Percentiles rank a stretch among this genome's conserved stretches.
Evolutionary conservation across 2,329 filamentous ascomycete genomes (phyloP).

Genomic region (Emergomyces africanus): DNA sequence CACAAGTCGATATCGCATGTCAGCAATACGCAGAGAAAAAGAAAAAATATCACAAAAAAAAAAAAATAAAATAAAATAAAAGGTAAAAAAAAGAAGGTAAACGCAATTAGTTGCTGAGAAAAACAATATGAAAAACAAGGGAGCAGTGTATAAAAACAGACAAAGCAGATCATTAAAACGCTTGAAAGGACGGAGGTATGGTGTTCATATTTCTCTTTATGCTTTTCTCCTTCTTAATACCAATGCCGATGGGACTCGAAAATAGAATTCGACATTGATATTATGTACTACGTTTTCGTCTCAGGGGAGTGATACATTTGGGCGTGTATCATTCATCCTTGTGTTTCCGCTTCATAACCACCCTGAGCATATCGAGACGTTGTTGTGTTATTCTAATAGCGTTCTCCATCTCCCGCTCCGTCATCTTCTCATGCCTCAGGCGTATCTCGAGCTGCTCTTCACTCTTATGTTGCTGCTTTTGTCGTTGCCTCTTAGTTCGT

Average conservation of each 20-base stretch:
- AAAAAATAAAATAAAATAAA: background rate
- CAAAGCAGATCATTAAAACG: background rate
- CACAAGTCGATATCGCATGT: background rate
- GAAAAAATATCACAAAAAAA: background rate
- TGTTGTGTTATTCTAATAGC: slow-evolving; percentile 80
- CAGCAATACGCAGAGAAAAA: background rate
- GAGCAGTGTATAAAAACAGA: background rate
- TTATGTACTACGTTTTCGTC: slow-evolving; percentile 6
- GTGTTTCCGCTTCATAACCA: slow-evolving; percentile 48
- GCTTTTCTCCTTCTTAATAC: background rate
- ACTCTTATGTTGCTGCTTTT: slow-evolving; percentile 19
- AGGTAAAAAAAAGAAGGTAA: background rate
- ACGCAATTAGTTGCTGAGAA: background rate
- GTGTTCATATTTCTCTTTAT: background rate
- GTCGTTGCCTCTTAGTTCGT: slow-evolving; percentile 16
- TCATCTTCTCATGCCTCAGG: slow-evolving; percentile 54
- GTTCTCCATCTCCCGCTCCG: slow-evolving; percentile 60
- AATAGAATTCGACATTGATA: background rate
- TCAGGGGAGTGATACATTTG: background rate
- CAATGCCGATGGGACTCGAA: background rate
- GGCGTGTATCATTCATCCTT: slow-evolving; percentile 8
- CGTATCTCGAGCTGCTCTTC: slow-evolving; percentile 41
- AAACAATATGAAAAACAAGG: background rate
- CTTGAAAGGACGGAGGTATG: background rate
- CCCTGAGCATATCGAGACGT: slow-evolving; percentile 63